phyloP scores from a whole-genome alignment of 345 rosid genomes.

The Populus tremula region DNA sequence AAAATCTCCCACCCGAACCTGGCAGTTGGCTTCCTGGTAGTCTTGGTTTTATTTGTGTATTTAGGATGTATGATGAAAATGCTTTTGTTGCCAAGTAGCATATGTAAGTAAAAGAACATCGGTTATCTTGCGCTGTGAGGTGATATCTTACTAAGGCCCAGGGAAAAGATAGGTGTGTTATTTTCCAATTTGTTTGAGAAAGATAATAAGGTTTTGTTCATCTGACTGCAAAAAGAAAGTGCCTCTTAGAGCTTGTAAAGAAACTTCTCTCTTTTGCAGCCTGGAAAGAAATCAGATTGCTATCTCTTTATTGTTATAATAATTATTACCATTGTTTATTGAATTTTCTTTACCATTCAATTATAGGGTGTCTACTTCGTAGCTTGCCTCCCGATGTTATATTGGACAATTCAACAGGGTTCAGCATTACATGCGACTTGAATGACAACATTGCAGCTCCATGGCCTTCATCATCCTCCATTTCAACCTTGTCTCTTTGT shows the following conservation, averaged over 20 bases:
- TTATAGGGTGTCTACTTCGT: slow-evolving; percentile 78
- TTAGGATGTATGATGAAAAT: not conserved
- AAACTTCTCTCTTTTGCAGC: not conserved
- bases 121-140: too few species aligned
- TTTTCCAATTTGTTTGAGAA: not conserved
- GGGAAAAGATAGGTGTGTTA: not conserved
- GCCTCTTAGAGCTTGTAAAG: slow-evolving; percentile 3
- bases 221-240: not conserved
- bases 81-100: not conserved
- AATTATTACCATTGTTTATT: not conserved
- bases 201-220: not conserved
- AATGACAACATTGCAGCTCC: slow-evolving; percentile 95
- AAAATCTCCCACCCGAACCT: not conserved
- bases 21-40: not conserved
- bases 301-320: too few species aligned
- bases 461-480: slow-evolving; percentile 88
- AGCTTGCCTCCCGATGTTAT: slow-evolving; percentile 81
- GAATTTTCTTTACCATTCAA: slow-evolving; percentile 16
- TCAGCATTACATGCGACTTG: slow-evolving; percentile 91
- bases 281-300: not conserved
- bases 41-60: not conserved
- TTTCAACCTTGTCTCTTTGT: slow-evolving; percentile 82
- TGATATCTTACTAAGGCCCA: not conserved
- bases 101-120: not conserved
- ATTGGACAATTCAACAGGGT: slow-evolving; percentile 80